Evolutionary conservation across 768 basidiomycete species (phyloP).

Genomic region (Neoboletus magnificus): DNA sequence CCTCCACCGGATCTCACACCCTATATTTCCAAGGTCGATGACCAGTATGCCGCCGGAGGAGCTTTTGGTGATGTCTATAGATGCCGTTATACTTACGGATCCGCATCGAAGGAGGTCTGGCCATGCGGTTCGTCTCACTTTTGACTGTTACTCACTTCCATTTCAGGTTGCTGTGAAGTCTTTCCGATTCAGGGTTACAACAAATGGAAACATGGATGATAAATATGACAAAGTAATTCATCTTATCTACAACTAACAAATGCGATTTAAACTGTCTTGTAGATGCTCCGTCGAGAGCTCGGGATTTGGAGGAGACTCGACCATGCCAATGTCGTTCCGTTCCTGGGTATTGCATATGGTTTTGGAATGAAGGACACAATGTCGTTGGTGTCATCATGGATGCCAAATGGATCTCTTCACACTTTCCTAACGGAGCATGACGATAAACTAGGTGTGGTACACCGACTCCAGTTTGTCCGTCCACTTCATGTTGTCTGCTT

Average conservation of each 20-base stretch:
- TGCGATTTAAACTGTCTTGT: no score
- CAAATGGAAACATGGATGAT: neutral
- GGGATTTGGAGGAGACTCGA: no score
- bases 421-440: no score
- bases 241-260: no score
- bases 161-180: conserved; percentile 26
- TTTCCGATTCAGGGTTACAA: no score
- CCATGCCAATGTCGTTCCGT: no score
- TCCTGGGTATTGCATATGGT: no score
- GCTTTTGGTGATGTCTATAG: neutral
- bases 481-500: conserved; percentile 4
- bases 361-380: no score
- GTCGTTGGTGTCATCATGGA: no score
- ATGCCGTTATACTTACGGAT: neutral
- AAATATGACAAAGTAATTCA: neutral
- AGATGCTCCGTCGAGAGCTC: no score
- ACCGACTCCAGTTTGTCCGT: conserved; percentile 17
- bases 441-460: no score
- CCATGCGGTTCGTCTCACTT: neutral
- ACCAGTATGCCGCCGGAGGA: conserved; percentile 6
- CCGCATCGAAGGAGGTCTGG: neutral
- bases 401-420: no score
- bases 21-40: neutral
- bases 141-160: neutral
- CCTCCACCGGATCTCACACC: conserved; percentile 9